These are phyloP conservation scores for Microcyclospora pomicola DNA, from an alignment of 2,329 filamentous ascomycete genomes.

Conservation along the genomic window DNA sequence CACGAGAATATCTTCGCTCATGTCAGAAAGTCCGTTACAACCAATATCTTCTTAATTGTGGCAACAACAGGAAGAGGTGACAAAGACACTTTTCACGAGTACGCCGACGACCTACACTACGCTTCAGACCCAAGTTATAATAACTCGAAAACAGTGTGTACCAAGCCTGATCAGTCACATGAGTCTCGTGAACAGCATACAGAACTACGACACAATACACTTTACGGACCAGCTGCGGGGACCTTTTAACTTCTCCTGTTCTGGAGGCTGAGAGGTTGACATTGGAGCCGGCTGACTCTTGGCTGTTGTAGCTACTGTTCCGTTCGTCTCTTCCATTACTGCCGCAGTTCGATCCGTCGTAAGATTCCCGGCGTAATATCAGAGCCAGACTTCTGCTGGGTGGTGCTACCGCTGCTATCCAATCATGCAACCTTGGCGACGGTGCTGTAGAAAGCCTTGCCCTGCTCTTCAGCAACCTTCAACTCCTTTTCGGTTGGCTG, in stretches of 20 bases:
- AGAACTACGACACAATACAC: conserved; percentile 40
- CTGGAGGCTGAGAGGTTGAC: conserved; percentile 7
- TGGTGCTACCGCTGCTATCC: conserved; percentile 40
- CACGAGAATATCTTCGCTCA: too few relatives aligned
- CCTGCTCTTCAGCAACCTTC: conserved; percentile 66
- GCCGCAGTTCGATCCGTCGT: conserved; percentile 8
- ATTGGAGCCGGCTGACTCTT: conserved; percentile 4
- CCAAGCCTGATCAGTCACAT: too few relatives aligned
- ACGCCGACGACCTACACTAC: too few relatives aligned
- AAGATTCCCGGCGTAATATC: not conserved
- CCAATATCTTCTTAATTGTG: too few relatives aligned
- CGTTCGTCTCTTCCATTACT: conserved; percentile 13
- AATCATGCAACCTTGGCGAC: conserved; percentile 72
- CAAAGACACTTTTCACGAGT: too few relatives aligned
- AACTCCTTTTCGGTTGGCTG: conserved; percentile 66
- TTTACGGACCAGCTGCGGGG: conserved; percentile 67
- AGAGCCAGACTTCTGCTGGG: not conserved
- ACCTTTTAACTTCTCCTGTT: conserved; percentile 42
- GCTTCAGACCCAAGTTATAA: too few relatives aligned
- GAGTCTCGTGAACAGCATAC: too few relatives aligned
- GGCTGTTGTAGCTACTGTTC: conserved; percentile 2
- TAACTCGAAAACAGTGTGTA: too few relatives aligned
- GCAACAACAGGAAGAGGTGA: too few relatives aligned
- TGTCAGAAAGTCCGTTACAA: too few relatives aligned
- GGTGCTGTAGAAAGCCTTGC: conserved; percentile 67